Conservation (phyloP, 106 monocot genomes). For the Dendrobium nobile region DNA sequence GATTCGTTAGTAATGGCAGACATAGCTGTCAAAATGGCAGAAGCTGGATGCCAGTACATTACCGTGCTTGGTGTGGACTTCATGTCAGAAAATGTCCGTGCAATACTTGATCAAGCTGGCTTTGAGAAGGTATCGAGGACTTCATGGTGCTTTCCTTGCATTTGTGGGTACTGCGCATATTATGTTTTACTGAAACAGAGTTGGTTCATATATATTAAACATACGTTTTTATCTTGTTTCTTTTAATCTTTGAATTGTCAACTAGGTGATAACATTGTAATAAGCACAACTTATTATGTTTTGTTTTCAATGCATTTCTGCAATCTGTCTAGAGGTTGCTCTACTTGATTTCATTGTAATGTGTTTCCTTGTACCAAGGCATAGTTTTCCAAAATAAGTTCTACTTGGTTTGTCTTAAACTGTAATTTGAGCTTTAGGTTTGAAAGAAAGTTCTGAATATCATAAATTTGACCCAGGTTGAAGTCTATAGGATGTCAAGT, state of each 20-base stretch:
- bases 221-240: not conserved
- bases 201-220: not conserved
- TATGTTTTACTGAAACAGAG: not conserved
- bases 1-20: constrained; percentile 99
- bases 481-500: constrained; percentile 92
- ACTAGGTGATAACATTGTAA: not conserved
- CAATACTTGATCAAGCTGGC: constrained; percentile 97
- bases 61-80: constrained; percentile 94
- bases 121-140: constrained; percentile 58
- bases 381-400: not conserved
- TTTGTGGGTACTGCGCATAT: not conserved
- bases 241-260: not conserved
- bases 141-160: not conserved
- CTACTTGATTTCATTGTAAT: not conserved
- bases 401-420: not conserved
- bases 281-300: not conserved
- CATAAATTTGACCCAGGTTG: constrained; percentile 47
- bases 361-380: not conserved
- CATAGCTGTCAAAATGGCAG: constrained; percentile 87
- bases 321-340: not conserved
- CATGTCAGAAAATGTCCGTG: constrained; percentile 98
- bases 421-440: not conserved
- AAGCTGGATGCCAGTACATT: constrained; percentile 89
- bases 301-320: not conserved
- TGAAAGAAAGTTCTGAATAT: not conserved